Percentiles rank a stretch among this genome's conserved stretches.
phyloP scores from a whole-genome alignment of 805 yeast genomes.

The Barnettozyma sucrosica region DNA sequence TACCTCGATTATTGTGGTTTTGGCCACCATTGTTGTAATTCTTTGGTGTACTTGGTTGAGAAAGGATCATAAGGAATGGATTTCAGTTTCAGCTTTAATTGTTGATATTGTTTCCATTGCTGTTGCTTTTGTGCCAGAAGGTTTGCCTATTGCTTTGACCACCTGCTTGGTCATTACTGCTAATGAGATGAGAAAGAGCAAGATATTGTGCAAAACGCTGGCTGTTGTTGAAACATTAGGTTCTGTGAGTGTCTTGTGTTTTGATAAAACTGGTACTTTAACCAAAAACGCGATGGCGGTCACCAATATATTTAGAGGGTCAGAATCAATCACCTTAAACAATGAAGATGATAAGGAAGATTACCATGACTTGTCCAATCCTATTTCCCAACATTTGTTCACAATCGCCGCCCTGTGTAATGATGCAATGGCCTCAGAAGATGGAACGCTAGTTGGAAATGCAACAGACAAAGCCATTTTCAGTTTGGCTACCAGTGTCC shows the following conservation, averaged over 20 bases:
- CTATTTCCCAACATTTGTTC: not conserved
- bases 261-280: constrained; percentile 41
- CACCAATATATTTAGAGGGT: constrained; percentile 17
- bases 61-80: not conserved
- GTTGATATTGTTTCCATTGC: not conserved
- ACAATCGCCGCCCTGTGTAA: not conserved
- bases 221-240: constrained; percentile 37
- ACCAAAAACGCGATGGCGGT: constrained; percentile 47
- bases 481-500: not conserved
- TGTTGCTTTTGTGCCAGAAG: constrained; percentile 48
- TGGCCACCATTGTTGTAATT: not conserved
- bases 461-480: not conserved
- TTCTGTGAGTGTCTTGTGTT: constrained; percentile 41
- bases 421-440: not conserved
- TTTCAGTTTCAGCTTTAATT: not conserved
- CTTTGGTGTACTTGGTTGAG: not conserved
- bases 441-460: not conserved
- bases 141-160: constrained; percentile 46
- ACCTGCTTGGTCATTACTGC: constrained; percentile 46
- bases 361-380: not conserved
- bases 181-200: constrained; percentile 36
- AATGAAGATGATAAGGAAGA: not conserved
- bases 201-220: constrained; percentile 38
- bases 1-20: constrained; percentile 28
- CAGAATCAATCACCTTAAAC: not conserved